Conservation (phyloP, 2,329 filamentous ascomycete species). For the Rhynchosporium secalis region DNA sequence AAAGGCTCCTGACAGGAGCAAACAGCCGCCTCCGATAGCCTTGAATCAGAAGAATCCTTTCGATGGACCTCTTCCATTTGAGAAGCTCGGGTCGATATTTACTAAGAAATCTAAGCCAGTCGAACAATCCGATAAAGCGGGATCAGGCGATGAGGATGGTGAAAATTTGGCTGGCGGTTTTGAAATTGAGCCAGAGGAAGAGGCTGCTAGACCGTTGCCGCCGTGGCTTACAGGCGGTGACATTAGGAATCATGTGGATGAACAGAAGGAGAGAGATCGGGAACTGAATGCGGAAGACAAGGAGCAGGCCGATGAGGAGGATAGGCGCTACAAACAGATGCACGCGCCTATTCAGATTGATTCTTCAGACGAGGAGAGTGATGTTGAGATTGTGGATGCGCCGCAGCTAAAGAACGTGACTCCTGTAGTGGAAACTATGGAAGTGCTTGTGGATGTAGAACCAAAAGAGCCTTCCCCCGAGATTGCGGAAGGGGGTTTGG, state of each 20-base stretch:
- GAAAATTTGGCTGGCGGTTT: constrained; percentile 44
- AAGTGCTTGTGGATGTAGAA: neutral
- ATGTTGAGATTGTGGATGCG: constrained; percentile 58
- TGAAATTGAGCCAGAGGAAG: constrained; percentile 38
- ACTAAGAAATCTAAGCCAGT: constrained; percentile 42
- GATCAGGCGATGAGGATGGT: constrained; percentile 19
- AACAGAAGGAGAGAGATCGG: constrained; percentile 56
- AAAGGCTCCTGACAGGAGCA: constrained; percentile 48
- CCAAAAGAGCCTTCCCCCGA: neutral
- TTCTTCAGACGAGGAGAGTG: constrained; percentile 57
- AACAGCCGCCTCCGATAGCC: constrained; percentile 41
- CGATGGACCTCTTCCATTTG: constrained; percentile 84
- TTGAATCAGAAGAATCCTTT: constrained; percentile 64
- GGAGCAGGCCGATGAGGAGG: constrained; percentile 56
- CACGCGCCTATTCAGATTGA: constrained; percentile 61
- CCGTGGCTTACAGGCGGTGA: constrained; percentile 73
- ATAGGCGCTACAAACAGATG: constrained; percentile 48
- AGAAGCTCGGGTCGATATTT: constrained; percentile 70
- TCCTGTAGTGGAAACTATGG: neutral
- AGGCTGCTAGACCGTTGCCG: constrained; percentile 57
- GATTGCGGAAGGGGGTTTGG: neutral
- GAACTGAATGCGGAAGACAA: constrained; percentile 66
- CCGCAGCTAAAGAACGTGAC: constrained; percentile 27
- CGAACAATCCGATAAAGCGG: constrained; percentile 24
- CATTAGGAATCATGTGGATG: constrained; percentile 62